A percentile compares a stretch with the other conserved stretches of the same genome.
These are phyloP conservation scores for Leccinum pseudoinsigne DNA, from an alignment of 1,284 basidiomycete genomes.

Conservation along the genomic window DNA sequence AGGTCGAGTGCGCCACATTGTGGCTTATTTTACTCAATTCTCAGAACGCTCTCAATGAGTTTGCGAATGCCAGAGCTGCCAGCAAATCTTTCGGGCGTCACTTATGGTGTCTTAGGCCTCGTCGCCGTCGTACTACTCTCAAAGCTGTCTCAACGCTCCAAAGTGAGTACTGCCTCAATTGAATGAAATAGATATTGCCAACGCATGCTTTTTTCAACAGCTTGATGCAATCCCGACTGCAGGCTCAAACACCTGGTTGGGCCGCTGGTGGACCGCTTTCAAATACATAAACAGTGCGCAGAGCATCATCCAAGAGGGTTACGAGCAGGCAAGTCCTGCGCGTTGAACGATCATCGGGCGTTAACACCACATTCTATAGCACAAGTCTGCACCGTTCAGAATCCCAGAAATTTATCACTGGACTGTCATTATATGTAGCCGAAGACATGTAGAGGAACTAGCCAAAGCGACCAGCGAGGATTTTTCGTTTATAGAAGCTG, in stretches of 20 bases:
- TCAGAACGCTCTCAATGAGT: constrained; percentile 1
- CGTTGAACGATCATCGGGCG: background rate
- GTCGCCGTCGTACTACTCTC: background rate
- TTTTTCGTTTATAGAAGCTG: constrained; percentile 38
- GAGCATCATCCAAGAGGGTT: background rate
- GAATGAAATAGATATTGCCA: background rate
- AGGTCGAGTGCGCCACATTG: background rate
- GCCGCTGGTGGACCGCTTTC: background rate
- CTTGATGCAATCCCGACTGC: background rate
- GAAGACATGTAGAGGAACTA: constrained; percentile 42
- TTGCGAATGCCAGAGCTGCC: background rate
- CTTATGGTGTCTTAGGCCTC: background rate
- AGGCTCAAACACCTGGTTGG: background rate
- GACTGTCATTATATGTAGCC: constrained; percentile 40
- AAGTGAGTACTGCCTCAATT: background rate
- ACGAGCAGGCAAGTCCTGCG: background rate
- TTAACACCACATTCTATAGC: background rate
- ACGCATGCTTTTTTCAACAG: background rate
- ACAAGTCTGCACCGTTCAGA: constrained; percentile 39
- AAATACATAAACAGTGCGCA: background rate
- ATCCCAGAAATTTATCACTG: constrained; percentile 39
- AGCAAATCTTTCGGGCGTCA: background rate
- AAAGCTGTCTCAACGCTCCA: background rate
- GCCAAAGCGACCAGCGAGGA: constrained; percentile 38
- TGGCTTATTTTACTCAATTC: no score